phyloP scores from a whole-genome alignment of 176 grass and related monocot species.

The Zizania latifolia region DNA sequence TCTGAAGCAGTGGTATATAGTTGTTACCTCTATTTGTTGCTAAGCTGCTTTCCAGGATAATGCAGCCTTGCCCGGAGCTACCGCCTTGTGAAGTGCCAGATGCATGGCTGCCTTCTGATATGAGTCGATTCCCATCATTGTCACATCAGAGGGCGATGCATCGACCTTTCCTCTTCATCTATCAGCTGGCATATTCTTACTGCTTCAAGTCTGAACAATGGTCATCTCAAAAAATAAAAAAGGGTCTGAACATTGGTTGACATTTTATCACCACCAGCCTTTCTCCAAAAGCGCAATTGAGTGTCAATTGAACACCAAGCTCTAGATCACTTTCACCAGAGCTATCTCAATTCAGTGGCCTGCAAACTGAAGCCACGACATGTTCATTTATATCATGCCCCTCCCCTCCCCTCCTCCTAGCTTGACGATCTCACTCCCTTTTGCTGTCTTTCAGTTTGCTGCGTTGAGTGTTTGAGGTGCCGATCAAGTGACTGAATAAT shows the following conservation, averaged over 20 bases:
- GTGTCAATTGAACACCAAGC: not conserved
- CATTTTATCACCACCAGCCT: not conserved
- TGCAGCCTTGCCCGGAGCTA: not conserved
- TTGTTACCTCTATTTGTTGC: not conserved
- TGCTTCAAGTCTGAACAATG: not conserved
- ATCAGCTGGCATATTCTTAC: not conserved
- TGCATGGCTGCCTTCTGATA: not conserved
- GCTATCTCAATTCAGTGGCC: too few relatives aligned
- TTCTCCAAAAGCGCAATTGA: not conserved
- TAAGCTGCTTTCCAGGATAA: not conserved
- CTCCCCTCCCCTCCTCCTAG: too few relatives aligned
- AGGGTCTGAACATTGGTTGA: not conserved
- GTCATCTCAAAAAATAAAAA: too few relatives aligned
- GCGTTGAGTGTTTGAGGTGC: not conserved
- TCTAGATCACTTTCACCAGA: not conserved
- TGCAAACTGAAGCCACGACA: not conserved
- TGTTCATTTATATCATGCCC: too few relatives aligned
- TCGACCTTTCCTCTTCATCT: not conserved
- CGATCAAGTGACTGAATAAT: not conserved
- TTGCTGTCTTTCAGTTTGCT: not conserved
- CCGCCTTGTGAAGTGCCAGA: not conserved
- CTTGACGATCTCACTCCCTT: too few relatives aligned
- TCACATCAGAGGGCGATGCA: not conserved
- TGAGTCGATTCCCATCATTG: not conserved
- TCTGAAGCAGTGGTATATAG: not conserved